Evolutionary conservation across 116 monocot species (phyloP).

Genomic region (Zostera marina): DNA sequence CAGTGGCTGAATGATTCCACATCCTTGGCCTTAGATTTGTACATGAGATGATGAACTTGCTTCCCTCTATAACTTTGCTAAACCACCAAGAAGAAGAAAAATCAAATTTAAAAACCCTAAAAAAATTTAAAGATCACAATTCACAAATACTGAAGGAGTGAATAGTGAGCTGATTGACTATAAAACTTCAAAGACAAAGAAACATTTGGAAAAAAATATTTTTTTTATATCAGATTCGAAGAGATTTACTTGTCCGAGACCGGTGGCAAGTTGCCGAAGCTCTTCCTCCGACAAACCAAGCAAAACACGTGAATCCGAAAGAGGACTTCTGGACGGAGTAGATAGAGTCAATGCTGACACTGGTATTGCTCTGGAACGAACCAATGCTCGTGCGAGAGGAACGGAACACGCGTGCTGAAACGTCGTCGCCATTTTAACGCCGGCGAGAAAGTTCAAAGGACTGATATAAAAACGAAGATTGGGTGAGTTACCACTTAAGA

Average conservation of each 20-base stretch:
- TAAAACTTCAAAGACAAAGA: background rate
- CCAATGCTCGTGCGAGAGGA: constrained; percentile 35
- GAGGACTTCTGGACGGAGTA: constrained; percentile 6
- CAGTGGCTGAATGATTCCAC: constrained; percentile 57
- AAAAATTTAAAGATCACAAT: too few relatives aligned
- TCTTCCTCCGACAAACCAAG: constrained; percentile 74
- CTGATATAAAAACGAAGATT: too few relatives aligned
- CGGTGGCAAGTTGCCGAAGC: constrained; percentile 69
- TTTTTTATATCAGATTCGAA: background rate
- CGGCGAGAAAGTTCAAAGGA: background rate
- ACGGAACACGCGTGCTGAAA: constrained; percentile 46
- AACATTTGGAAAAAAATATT: background rate
- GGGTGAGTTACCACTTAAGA: too few relatives aligned
- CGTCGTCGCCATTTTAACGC: constrained; percentile 20
- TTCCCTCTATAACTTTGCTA: constrained; percentile 95
- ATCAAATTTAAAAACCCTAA: background rate
- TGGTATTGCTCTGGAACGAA: constrained; percentile 20
- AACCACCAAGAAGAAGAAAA: background rate
- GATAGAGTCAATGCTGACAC: constrained; percentile 1
- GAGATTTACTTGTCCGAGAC: constrained; percentile 45
- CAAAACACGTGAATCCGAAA: constrained; percentile 36
- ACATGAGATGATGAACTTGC: constrained; percentile 77
- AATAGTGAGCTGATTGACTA: background rate
- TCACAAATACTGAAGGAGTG: background rate
- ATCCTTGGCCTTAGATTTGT: constrained; percentile 83